A percentile compares a stretch with the other conserved stretches of the same genome.
Conservation (phyloP, 176 grass and related monocot species). For the Musa itinerans region DNA sequence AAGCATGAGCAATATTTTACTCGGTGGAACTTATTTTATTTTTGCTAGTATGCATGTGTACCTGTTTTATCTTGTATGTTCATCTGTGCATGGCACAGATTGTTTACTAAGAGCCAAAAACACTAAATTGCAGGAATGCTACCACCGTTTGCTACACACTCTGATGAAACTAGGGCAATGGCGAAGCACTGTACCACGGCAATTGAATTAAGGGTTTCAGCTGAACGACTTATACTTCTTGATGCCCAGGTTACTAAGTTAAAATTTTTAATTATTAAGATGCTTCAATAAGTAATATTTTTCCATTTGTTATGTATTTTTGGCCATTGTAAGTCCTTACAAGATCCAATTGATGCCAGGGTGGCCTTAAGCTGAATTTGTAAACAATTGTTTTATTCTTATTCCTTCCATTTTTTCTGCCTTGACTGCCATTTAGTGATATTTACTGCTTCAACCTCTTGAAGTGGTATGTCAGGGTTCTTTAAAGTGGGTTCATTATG, state of each 20-base stretch:
- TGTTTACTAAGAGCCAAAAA: background rate
- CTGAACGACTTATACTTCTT: constrained; percentile 86
- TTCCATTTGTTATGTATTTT: background rate
- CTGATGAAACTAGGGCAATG: constrained; percentile 67
- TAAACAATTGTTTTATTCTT: too few relatives aligned
- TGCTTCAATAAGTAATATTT: background rate
- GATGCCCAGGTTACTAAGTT: constrained; percentile 57
- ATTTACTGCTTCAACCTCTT: too few relatives aligned
- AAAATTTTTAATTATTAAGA: constrained; percentile 17
- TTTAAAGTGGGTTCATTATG: too few relatives aligned
- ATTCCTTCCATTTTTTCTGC: too few relatives aligned
- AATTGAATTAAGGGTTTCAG: constrained; percentile 86
- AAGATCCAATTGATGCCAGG: too few relatives aligned
- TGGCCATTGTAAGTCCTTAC: background rate
- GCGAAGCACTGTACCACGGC: constrained; percentile 75
- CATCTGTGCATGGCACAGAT: background rate
- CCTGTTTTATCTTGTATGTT: background rate
- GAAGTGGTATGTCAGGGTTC: too few relatives aligned
- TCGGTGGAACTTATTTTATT: background rate
- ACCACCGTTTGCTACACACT: constrained; percentile 74
- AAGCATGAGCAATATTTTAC: background rate
- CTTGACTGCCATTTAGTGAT: too few relatives aligned
- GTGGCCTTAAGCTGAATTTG: too few relatives aligned
- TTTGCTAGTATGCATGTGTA: background rate
- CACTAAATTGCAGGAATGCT: constrained; percentile 64